These are phyloP conservation scores for Aspergillus sclerotiicarbonarius DNA, from an alignment of 495 filamentous ascomycete genomes.

Conservation along the genomic window DNA sequence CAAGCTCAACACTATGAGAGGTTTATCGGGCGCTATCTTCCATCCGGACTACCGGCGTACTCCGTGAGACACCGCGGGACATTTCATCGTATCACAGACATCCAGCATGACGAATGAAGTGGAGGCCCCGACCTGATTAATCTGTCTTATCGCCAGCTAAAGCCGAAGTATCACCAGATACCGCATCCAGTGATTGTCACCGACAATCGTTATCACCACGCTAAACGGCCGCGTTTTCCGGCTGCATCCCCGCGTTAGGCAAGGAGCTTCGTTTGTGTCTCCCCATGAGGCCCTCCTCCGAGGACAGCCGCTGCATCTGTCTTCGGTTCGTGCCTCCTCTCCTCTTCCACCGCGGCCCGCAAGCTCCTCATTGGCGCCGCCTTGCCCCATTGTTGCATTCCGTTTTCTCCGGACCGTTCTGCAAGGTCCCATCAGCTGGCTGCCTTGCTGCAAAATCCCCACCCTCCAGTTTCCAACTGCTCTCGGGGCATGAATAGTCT, in stretches of 20 bases:
- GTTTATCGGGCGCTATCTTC: background rate
- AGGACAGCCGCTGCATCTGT: background rate
- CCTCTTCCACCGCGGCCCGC: background rate
- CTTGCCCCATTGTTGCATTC: background rate
- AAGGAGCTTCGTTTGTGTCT: background rate
- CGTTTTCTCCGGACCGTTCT: background rate
- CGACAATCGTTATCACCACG: background rate
- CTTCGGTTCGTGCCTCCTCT: background rate
- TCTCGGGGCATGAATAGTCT: background rate
- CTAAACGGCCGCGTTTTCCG: background rate
- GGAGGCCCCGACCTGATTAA: background rate
- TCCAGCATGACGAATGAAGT: too few relatives aligned
- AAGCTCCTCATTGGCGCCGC: background rate
- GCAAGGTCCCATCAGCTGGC: background rate
- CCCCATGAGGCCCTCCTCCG: background rate
- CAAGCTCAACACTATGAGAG: background rate
- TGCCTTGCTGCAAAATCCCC: background rate
- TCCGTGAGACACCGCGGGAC: slow-evolving; percentile 3
- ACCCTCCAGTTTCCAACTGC: background rate
- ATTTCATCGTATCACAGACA: background rate
- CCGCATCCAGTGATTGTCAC: background rate
- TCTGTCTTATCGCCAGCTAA: background rate
- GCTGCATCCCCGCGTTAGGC: background rate
- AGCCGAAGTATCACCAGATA: background rate
- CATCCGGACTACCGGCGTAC: slow-evolving; percentile 1